A percentile compares a stretch with the other conserved stretches of the same genome.
phyloP scores from a whole-genome alignment of 192 early-diverging fungal genomes.

The Backusella australiensis region DNA sequence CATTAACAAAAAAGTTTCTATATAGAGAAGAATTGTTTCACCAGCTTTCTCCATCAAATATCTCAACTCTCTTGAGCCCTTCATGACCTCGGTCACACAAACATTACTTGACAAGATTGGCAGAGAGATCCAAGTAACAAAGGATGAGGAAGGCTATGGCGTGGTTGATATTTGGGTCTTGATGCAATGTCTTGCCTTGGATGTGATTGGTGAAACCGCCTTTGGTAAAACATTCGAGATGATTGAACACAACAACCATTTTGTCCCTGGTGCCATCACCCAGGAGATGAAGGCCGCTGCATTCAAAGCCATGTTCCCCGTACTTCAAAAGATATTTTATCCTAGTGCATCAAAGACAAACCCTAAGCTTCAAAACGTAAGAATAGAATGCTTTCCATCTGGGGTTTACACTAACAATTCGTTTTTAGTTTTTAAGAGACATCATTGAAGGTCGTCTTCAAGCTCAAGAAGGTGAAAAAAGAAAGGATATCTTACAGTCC shows the following conservation, averaged over 20 bases:
- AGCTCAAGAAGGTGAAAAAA: neutral
- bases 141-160: conserved; percentile 9
- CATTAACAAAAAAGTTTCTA: neutral
- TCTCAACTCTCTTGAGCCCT: conserved; percentile 43
- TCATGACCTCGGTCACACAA: conserved; percentile 32
- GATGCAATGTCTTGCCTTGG: conserved; percentile 36
- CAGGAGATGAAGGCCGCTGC: conserved; percentile 1
- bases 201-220: conserved; percentile 51
- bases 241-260: conserved; percentile 41
- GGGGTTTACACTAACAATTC: neutral
- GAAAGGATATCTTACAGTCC: conserved; percentile 46
- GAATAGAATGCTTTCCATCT: neutral
- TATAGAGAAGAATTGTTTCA: conserved; percentile 46
- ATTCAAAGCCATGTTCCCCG: neutral
- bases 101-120: conserved; percentile 32
- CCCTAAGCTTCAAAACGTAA: conserved; percentile 7
- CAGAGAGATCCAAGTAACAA: conserved; percentile 18
- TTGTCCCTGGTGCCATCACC: conserved; percentile 31
- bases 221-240: conserved; percentile 53
- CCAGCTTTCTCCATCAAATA: conserved; percentile 52
- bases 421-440: conserved; percentile 19
- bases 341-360: neutral
- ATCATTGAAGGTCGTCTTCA: conserved; percentile 20
- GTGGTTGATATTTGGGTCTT: conserved; percentile 39
- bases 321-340: neutral